Conservation (phyloP, 345 rosid genomes). For the Hevea brasiliensis region DNA sequence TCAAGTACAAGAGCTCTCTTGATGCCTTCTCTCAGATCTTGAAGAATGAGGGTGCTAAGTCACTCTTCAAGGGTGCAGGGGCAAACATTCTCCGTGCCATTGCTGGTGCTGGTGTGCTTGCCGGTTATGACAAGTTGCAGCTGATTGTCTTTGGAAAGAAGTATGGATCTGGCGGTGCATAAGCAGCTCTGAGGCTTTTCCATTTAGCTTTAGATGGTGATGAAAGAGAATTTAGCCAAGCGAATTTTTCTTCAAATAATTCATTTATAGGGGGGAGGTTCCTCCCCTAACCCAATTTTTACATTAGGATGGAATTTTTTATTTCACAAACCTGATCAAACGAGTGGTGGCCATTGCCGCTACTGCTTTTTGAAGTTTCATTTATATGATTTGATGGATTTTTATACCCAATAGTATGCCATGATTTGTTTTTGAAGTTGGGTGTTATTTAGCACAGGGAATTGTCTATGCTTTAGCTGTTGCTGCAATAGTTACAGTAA, state of each 20-base stretch:
- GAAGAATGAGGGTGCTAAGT: slow-evolving; percentile 40
- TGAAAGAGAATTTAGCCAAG: slow-evolving; percentile 47
- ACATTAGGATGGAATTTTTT: slow-evolving; percentile 31
- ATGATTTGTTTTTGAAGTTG: neutral
- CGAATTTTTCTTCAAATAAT: slow-evolving; percentile 42
- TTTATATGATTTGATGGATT: neutral
- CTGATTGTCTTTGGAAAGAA: slow-evolving; percentile 39
- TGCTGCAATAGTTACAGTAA: too few species aligned
- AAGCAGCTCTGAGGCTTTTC: neutral
- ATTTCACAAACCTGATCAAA: slow-evolving; percentile 12
- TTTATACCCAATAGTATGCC: neutral
- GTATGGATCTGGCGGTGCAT: slow-evolving; percentile 36
- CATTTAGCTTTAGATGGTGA: slow-evolving; percentile 49
- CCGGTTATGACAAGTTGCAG: slow-evolving; percentile 42
- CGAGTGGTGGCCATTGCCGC: slow-evolving; percentile 15
- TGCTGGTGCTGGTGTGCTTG: slow-evolving; percentile 42
- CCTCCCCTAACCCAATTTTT: slow-evolving; percentile 24
- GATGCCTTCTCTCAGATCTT: slow-evolving; percentile 34
- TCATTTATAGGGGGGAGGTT: slow-evolving; percentile 29
- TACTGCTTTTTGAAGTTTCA: slow-evolving; percentile 5
- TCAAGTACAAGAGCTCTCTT: slow-evolving; percentile 34
- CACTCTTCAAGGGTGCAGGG: slow-evolving; percentile 44
- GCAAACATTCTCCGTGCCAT: slow-evolving; percentile 41
- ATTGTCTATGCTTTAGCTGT: too few species aligned
- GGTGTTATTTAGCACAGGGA: neutral